Evolutionary conservation across 371 early-diverging fungal species (phyloP).

Genomic region (Syncephalastrum sp.): DNA sequence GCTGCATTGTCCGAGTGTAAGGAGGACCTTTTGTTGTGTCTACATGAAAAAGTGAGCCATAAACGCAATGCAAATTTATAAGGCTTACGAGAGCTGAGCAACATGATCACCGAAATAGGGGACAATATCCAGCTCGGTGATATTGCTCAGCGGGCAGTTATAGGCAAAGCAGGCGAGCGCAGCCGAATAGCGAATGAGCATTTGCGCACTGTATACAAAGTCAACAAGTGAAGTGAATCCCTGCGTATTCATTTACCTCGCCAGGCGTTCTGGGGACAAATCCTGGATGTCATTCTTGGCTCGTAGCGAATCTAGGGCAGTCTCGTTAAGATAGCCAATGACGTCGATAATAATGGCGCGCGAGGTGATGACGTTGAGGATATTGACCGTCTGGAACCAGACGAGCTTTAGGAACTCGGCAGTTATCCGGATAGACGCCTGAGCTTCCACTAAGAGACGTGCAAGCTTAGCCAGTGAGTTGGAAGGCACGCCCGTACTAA

Average conservation of each 20-base stretch:
- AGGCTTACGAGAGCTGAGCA: conserved; percentile 30
- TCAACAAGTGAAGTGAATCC: neutral
- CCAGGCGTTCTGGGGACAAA: conserved; percentile 20
- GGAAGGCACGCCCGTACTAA: conserved; percentile 45
- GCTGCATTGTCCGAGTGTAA: conserved; percentile 20
- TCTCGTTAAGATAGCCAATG: conserved; percentile 42
- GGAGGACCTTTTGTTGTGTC: conserved; percentile 31
- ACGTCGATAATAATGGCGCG: conserved; percentile 41
- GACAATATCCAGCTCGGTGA: conserved; percentile 39
- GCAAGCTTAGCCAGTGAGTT: conserved; percentile 36
- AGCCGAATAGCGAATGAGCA: conserved; percentile 38
- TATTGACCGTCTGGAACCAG: conserved; percentile 50
- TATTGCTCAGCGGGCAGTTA: conserved; percentile 36
- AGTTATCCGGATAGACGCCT: conserved; percentile 23
- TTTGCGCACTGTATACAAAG: conserved; percentile 21
- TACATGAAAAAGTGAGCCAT: conserved; percentile 3
- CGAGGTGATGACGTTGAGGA: conserved; percentile 23
- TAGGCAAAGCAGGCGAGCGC: conserved; percentile 41
- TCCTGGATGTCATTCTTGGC: conserved; percentile 20
- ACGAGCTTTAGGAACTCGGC: conserved; percentile 42
- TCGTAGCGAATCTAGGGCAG: conserved; percentile 22
- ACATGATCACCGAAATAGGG: conserved; percentile 34
- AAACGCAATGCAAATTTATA: neutral
- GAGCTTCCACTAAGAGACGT: conserved; percentile 25
- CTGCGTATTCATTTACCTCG: conserved; percentile 16